Evolutionary conservation across 129 eudicot species (phyloP).

Genomic region (Ambrosia trifida): DNA sequence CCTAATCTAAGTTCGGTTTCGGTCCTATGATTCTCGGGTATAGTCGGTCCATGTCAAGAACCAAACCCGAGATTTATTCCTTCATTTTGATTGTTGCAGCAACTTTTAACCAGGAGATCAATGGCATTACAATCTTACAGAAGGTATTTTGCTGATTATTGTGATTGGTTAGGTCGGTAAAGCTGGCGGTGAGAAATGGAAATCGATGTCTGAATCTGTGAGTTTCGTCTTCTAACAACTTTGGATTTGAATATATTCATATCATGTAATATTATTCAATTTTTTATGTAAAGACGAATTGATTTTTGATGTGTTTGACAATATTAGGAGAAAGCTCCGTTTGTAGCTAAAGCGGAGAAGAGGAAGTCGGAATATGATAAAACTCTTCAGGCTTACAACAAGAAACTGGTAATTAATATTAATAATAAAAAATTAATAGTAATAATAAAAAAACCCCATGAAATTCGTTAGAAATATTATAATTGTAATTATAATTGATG

Average conservation of each 20-base stretch:
- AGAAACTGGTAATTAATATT: slow-evolving; percentile 45
- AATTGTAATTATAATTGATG: not conserved
- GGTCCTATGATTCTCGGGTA: too few species aligned
- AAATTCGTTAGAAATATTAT: not conserved
- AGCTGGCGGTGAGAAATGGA: slow-evolving; percentile 90
- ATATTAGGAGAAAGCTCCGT: slow-evolving; percentile 76
- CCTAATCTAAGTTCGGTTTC: too few species aligned
- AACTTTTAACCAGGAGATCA: too few species aligned
- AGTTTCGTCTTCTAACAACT: slow-evolving; percentile 13
- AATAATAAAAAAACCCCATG: not conserved
- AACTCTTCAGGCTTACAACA: slow-evolving; percentile 64
- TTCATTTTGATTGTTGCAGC: too few species aligned
- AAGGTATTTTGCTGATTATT: too few species aligned
- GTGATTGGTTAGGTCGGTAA: slow-evolving; percentile 62
- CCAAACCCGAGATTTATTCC: too few species aligned
- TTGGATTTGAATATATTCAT: not conserved
- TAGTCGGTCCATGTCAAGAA: too few species aligned
- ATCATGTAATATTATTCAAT: not conserved
- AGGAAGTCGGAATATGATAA: slow-evolving; percentile 66
- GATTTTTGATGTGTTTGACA: not conserved
- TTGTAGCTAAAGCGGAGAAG: slow-evolving; percentile 64
- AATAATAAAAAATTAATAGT: too few species aligned
- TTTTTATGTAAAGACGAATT: not conserved
- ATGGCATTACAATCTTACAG: too few species aligned
- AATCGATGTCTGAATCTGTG: slow-evolving; percentile 61